These are phyloP conservation scores for Chamaenerion angustifolium DNA, from an alignment of 345 rosid genomes.

Conservation along the genomic window DNA sequence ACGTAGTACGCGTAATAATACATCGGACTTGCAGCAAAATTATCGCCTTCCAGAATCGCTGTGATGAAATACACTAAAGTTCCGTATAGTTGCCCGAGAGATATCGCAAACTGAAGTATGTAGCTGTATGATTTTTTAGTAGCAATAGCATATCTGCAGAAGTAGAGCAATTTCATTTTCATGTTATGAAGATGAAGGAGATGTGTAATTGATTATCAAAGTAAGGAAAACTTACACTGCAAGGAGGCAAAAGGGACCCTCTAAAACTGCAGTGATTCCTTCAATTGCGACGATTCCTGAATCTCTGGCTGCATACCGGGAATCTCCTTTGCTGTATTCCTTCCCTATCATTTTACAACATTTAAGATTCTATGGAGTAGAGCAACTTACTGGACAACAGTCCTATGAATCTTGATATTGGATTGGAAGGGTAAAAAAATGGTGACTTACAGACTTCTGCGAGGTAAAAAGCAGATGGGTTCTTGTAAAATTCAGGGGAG, in stretches of 20 bases:
- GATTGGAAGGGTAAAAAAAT: not conserved
- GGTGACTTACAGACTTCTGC: conserved; percentile 92
- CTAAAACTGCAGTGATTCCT: conserved; percentile 75
- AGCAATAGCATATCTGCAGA: conserved; percentile 66
- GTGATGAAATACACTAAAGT: conserved; percentile 68
- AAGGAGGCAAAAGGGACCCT: conserved; percentile 72
- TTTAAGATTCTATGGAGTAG: not conserved
- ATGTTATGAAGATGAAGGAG: no score
- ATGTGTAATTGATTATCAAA: no score
- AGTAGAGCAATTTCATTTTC: not conserved
- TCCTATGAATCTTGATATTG: not conserved
- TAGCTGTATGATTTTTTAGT: conserved; percentile 60
- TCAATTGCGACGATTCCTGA: conserved; percentile 58
- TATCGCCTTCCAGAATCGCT: conserved; percentile 67
- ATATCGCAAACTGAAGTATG: conserved; percentile 74
- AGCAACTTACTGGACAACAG: not conserved
- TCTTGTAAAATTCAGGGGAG: conserved; percentile 76
- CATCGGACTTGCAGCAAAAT: conserved; percentile 44
- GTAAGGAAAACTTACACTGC: conserved; percentile 44
- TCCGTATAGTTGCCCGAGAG: conserved; percentile 87
- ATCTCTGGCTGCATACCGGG: conserved; percentile 77
- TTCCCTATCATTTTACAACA: conserved; percentile 43
- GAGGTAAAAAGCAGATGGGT: conserved; percentile 52
- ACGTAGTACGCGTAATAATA: conserved; percentile 65
- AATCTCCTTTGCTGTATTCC: conserved; percentile 97